phyloP scores from a whole-genome alignment of 441 rosid genomes.

The Erodium chrysanthum region DNA sequence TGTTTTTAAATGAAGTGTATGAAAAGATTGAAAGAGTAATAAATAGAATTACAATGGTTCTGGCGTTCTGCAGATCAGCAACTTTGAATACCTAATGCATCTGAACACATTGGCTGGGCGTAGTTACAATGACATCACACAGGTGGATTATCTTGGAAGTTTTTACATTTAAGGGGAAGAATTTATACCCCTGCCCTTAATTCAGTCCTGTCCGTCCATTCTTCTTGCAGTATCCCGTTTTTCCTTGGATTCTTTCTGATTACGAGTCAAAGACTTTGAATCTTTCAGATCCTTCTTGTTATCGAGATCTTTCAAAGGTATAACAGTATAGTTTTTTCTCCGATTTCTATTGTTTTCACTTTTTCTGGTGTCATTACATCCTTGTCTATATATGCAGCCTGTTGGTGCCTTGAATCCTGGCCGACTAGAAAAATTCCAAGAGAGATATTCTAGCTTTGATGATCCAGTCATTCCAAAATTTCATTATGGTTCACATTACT shows the following conservation, averaged over 20 bases:
- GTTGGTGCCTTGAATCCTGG: slow-evolving; percentile 89
- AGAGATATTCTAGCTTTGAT: slow-evolving; percentile 95
- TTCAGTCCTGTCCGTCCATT: slow-evolving; percentile 9
- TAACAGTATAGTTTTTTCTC: slow-evolving; percentile 27
- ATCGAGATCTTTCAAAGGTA: slow-evolving; percentile 97
- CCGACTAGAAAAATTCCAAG: slow-evolving; percentile 81
- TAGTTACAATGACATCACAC: slow-evolving; percentile 98
- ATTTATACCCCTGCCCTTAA: neutral
- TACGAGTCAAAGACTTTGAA: slow-evolving; percentile 68
- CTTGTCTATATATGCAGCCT: slow-evolving; percentile 51
- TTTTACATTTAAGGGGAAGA: neutral
- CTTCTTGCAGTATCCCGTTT: slow-evolving; percentile 91
- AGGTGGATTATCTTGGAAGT: slow-evolving; percentile 36
- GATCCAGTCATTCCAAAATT: slow-evolving; percentile 99
- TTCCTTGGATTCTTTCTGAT: slow-evolving; percentile 96
- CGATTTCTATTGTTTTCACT: slow-evolving; percentile 14
- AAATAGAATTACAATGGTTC: slow-evolving; percentile 18
- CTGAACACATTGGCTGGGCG: slow-evolving; percentile 98
- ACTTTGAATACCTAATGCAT: slow-evolving; percentile 96
- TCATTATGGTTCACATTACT: slow-evolving; percentile 98
- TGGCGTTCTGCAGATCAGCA: slow-evolving; percentile 83
- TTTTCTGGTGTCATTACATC: slow-evolving; percentile 23
- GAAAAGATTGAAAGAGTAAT: slow-evolving; percentile 4
- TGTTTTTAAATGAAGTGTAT: neutral
- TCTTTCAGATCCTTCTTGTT: slow-evolving; percentile 76